Conservation (phyloP, 2,329 filamentous ascomycete genomes). For the Paraconiothyrium sp. region DNA sequence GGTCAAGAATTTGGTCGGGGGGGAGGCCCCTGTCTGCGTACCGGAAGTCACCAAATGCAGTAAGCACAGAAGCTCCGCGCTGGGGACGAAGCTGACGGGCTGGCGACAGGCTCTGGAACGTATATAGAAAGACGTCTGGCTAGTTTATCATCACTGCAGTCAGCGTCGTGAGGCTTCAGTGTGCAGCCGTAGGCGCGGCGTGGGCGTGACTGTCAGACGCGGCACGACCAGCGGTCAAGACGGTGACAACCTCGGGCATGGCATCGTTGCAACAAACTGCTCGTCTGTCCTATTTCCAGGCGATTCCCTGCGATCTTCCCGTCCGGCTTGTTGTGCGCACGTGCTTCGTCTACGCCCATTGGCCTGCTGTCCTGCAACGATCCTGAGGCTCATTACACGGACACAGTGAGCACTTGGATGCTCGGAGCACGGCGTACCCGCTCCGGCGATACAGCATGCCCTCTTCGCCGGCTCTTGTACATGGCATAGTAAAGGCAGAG, state of each 20-base stretch:
- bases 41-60: not conserved
- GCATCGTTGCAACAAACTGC: not conserved
- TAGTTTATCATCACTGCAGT: not conserved
- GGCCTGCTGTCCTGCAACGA: not conserved
- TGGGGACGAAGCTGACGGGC: not conserved
- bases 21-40: not conserved
- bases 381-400: not conserved
- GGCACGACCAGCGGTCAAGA: not conserved
- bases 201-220: not conserved
- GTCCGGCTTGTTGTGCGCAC: not conserved
- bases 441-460: too few relatives aligned
- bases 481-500: not conserved
- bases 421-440: too few relatives aligned
- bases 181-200: not conserved
- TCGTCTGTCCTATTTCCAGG: not conserved
- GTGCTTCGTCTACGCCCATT: not conserved
- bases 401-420: not conserved
- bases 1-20: not conserved
- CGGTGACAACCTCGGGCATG: not conserved
- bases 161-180: not conserved
- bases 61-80: conserved; percentile 3
- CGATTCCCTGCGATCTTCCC: not conserved
- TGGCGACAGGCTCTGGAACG: not conserved
- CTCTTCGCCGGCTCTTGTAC: too few relatives aligned
- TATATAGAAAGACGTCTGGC: not conserved